phyloP scores from a whole-genome alignment of 257 asterid genomes.

The Ophiorrhiza pumila region DNA sequence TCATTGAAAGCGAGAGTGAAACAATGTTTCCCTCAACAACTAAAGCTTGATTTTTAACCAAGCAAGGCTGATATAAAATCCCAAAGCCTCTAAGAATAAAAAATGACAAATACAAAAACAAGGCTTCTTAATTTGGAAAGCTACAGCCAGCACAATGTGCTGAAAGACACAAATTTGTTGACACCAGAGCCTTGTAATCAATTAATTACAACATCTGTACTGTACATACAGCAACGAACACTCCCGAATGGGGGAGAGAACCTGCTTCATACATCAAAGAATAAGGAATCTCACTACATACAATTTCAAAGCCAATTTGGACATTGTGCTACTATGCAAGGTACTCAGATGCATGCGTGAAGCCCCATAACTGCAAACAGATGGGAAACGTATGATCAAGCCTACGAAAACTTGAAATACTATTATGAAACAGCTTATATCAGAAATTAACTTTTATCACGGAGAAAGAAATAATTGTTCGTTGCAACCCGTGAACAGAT shows the following conservation, averaged over 20 bases:
- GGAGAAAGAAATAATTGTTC: not conserved
- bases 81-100: too few species aligned
- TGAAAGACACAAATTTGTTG: not conserved
- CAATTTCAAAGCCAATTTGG: not conserved
- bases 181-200: not conserved
- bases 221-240: constrained; percentile 1
- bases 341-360: constrained; percentile 66
- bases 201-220: not conserved
- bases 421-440: not conserved
- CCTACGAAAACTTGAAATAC: not conserved
- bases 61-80: too few species aligned
- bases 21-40: not conserved
- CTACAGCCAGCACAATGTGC: not conserved
- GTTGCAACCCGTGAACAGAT: not conserved
- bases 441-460: not conserved
- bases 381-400: constrained; percentile 2
- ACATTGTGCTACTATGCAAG: constrained; percentile 38
- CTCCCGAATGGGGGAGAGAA: constrained; percentile 10
- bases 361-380: constrained; percentile 89
- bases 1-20: not conserved
- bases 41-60: not conserved
- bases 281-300: constrained; percentile 24
- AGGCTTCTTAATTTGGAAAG: not conserved
- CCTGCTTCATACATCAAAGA: constrained; percentile 21
- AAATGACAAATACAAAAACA: too few species aligned